Evolutionary conservation across 805 yeast species (phyloP).

Genomic region (Torulaspora gathmanii): DNA sequence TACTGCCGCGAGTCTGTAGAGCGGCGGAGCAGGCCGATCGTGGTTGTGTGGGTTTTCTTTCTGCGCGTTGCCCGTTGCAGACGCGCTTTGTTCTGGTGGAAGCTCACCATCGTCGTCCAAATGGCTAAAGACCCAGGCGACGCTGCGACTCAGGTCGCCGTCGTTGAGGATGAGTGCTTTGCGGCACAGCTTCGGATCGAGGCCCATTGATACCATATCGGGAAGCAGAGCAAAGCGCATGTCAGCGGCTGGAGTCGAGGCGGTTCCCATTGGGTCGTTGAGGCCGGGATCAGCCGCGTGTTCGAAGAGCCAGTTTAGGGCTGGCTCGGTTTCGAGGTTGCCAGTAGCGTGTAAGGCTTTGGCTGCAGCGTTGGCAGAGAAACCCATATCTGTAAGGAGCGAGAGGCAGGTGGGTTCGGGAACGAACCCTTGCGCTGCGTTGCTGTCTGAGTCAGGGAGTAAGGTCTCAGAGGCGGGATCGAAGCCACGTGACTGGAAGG

Average conservation of each 20-base stretch:
- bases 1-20: conserved; percentile 50
- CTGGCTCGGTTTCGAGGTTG: conserved; percentile 57
- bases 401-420: conserved; percentile 55
- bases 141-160: conserved; percentile 67
- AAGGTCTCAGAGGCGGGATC: conserved; percentile 26
- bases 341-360: conserved; percentile 73
- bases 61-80: conserved; percentile 32
- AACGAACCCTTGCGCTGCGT: conserved; percentile 35
- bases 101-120: conserved; percentile 72
- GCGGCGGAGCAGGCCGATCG: conserved; percentile 17
- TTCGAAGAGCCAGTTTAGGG: conserved; percentile 85
- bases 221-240: conserved; percentile 27
- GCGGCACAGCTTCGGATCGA: conserved; percentile 54
- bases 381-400: conserved; percentile 78
- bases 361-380: conserved; percentile 57
- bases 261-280: conserved; percentile 50
- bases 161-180: conserved; percentile 63
- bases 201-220: conserved; percentile 64
- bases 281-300: conserved; percentile 83
- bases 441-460: conserved; percentile 27
- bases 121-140: conserved; percentile 85
- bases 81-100: conserved; percentile 36
- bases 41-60: background rate
- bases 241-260: no score
- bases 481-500: conserved; percentile 40